Conservation (phyloP, 805 yeast species). For the Metschnikowia baotianmanensis region DNA sequence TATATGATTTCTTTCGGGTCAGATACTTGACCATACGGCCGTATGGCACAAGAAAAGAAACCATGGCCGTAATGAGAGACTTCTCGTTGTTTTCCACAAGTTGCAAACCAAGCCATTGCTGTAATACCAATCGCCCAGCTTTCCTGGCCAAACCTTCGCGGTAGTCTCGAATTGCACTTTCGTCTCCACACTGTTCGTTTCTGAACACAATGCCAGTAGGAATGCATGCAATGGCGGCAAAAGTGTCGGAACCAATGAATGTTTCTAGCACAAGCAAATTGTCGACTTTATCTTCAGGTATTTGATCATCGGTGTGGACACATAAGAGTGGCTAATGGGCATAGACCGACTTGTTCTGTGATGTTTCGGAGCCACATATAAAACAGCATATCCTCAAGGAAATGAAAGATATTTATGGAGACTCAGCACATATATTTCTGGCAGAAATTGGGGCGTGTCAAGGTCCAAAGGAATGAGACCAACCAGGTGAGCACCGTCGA, state of each 20-base stretch:
- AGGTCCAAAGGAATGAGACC: constrained; percentile 52
- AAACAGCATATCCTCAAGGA: constrained; percentile 57
- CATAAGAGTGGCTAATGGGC: constrained; percentile 54
- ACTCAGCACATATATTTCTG: constrained; percentile 62
- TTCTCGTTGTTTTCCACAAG: constrained; percentile 36
- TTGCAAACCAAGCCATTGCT: constrained; percentile 36
- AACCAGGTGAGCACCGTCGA: constrained; percentile 73
- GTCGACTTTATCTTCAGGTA: constrained; percentile 21
- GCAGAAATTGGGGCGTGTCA: constrained; percentile 33
- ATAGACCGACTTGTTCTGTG: constrained; percentile 52
- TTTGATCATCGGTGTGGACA: constrained; percentile 30
- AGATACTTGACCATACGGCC: constrained; percentile 9
- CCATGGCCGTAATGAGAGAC: constrained; percentile 41
- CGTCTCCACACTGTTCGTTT: constrained; percentile 58
- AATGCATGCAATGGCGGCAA: constrained; percentile 41
- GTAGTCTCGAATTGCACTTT: constrained; percentile 47
- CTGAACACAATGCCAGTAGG: constrained; percentile 55
- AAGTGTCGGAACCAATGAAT: constrained; percentile 50
- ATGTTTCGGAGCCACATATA: constrained; percentile 54
- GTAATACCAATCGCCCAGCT: constrained; percentile 41
- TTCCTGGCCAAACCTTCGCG: constrained; percentile 43
- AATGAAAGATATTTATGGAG: constrained; percentile 68
- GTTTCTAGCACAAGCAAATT: constrained; percentile 39
- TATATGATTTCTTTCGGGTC: constrained; percentile 1
- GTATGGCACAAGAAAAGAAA: constrained; percentile 41